Evolutionary conservation across 2,329 filamentous ascomycete species (phyloP).

Genomic region (Xylariaceae sp.): DNA sequence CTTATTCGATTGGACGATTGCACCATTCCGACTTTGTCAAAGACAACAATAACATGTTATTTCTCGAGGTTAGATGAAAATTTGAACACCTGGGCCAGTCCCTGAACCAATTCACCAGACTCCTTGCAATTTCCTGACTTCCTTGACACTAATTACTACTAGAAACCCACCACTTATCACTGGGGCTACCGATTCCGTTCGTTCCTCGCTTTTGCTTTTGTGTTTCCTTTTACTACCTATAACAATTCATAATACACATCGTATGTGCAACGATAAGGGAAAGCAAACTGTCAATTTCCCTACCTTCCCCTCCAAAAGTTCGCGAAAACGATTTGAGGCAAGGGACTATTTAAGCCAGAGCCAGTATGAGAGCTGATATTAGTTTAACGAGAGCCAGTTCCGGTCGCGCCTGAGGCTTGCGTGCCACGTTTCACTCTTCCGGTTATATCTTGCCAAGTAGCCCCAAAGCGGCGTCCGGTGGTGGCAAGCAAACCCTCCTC

Average conservation of each 20-base stretch:
- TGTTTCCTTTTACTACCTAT: neutral
- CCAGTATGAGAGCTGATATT: neutral
- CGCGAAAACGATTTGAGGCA: neutral
- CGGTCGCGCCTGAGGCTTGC: slow-evolving; percentile 11
- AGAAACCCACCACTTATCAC: slow-evolving; percentile 3
- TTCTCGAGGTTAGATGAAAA: neutral
- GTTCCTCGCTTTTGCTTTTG: neutral
- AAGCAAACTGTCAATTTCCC: neutral
- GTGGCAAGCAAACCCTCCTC: slow-evolving; percentile 87
- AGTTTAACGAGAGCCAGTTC: slow-evolving; percentile 10
- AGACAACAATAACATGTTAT: neutral
- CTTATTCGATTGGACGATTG: neutral
- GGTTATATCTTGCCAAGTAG: slow-evolving; percentile 85
- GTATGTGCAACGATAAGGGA: slow-evolving; percentile 1
- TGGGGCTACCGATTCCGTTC: neutral
- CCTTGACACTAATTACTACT: slow-evolving; percentile 1
- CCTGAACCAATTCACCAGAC: slow-evolving; percentile 9
- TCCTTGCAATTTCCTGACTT: slow-evolving; percentile 11
- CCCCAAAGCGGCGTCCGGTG: slow-evolving; percentile 75
- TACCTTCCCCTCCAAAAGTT: neutral
- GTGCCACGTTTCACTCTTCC: slow-evolving; percentile 38
- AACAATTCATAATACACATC: slow-evolving; percentile 5
- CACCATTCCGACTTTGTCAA: neutral
- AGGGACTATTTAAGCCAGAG: too few relatives aligned
- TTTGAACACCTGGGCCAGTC: slow-evolving; percentile 6